Conservation (phyloP, 306 rosid genomes). For the Gastrolobium villosum region DNA sequence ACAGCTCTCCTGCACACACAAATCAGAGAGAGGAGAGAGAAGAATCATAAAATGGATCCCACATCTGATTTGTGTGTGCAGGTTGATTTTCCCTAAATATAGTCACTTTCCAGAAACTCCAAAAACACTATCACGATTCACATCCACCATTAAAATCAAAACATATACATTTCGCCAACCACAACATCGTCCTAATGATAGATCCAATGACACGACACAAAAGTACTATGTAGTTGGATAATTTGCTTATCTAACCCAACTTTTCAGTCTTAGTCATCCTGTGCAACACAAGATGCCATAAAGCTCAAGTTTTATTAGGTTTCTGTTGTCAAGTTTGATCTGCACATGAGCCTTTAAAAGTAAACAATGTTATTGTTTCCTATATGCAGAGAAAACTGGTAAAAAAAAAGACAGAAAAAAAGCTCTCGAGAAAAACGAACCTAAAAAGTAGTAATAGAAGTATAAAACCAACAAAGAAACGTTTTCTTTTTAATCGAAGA, state of each 20-base stretch:
- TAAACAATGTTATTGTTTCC: neutral
- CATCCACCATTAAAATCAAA: constrained; percentile 14
- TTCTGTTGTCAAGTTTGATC: neutral
- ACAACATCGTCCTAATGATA: neutral
- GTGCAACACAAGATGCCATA: constrained; percentile 1
- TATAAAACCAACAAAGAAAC: constrained; percentile 5
- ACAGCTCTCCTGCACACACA: too few relatives aligned
- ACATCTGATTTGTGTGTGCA: too few relatives aligned
- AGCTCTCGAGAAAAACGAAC: neutral
- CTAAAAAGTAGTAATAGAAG: neutral
- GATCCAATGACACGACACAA: neutral
- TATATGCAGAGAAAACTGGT: neutral
- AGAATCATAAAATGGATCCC: too few relatives aligned
- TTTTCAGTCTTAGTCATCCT: neutral
- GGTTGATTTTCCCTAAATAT: too few relatives aligned
- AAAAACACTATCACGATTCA: too few relatives aligned
- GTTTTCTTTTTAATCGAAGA: neutral
- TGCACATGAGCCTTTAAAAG: neutral
- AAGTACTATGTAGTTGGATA: neutral
- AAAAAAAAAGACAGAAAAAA: too few relatives aligned
- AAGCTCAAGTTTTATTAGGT: constrained; percentile 5
- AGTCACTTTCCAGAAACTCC: neutral
- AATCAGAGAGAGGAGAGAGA: too few relatives aligned
- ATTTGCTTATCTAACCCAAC: constrained; percentile 5
- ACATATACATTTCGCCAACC: neutral